These are phyloP conservation scores for Isoetes engelmannii DNA, from an alignment of 83 land plant genomes.

Conservation along the genomic window DNA sequence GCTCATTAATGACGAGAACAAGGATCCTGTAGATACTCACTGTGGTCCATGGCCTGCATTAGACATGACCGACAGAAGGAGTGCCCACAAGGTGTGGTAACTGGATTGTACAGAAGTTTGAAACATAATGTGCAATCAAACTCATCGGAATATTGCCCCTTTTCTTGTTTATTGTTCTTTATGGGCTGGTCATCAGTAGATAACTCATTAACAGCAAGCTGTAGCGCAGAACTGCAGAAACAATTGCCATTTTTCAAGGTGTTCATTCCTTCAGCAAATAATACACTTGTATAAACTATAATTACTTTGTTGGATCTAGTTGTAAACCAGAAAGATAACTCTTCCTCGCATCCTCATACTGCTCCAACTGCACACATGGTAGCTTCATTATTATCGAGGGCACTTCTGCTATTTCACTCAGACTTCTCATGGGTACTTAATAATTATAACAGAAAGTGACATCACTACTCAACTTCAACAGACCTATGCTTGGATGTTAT, in stretches of 20 bases:
- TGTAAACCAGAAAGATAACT: slow-evolving; percentile 64
- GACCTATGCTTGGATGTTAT: not conserved
- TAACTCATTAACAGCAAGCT: slow-evolving; percentile 31
- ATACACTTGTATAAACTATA: not conserved
- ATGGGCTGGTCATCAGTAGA: slow-evolving; percentile 18
- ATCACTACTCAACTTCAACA: not conserved
- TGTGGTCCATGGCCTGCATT: slow-evolving; percentile 86
- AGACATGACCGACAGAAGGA: slow-evolving; percentile 90
- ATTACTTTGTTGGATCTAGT: slow-evolving; percentile 71
- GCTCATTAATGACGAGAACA: not conserved
- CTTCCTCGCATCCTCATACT: slow-evolving; percentile 72
- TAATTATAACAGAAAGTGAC: not conserved
- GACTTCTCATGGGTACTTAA: not conserved
- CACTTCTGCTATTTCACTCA: not conserved
- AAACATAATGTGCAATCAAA: slow-evolving; percentile 92
- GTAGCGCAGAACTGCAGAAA: slow-evolving; percentile 42
- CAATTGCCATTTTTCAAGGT: slow-evolving; percentile 2
- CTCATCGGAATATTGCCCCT: slow-evolving; percentile 67
- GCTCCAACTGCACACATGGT: slow-evolving; percentile 54
- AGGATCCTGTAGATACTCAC: slow-evolving; percentile 28
- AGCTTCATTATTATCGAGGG: not conserved
- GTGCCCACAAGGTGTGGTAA: slow-evolving; percentile 98
- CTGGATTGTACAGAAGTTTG: slow-evolving; percentile 79
- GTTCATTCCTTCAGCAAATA: not conserved
- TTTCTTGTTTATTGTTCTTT: slow-evolving; percentile 29